These are phyloP conservation scores for Lipomyces chichibuensis DNA, from an alignment of 805 yeast genomes.

Conservation along the genomic window DNA sequence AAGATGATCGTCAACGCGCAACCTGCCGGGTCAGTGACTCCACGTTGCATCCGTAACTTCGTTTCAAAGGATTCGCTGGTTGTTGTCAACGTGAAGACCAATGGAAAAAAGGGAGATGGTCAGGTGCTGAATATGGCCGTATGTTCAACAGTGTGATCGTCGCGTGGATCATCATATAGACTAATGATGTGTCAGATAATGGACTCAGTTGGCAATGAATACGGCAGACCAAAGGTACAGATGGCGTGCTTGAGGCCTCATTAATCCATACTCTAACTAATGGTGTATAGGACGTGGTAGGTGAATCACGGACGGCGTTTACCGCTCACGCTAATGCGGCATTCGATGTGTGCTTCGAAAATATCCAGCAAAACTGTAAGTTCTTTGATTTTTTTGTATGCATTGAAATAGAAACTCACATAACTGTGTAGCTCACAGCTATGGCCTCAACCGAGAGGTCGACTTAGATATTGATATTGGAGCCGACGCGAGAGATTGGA, in stretches of 20 bases:
- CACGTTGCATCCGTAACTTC: conserved; percentile 90
- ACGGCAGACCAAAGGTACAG: conserved; percentile 61
- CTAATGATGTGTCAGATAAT: conserved; percentile 48
- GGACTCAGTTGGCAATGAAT: conserved; percentile 84
- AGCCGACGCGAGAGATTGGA: conserved; percentile 98
- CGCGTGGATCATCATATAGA: neutral
- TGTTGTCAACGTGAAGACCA: conserved; percentile 75
- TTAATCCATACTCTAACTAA: neutral
- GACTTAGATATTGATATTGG: conserved; percentile 95
- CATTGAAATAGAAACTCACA: neutral
- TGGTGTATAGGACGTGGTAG: conserved; percentile 60
- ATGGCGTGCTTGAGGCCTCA: neutral
- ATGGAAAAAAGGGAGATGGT: conserved; percentile 84
- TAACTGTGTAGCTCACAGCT: conserved; percentile 33
- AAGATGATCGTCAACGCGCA: conserved; percentile 32
- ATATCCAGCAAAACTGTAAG: conserved; percentile 48
- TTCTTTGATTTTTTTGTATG: neutral
- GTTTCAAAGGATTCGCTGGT: conserved; percentile 83
- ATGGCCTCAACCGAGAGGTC: conserved; percentile 63
- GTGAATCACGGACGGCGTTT: conserved; percentile 74
- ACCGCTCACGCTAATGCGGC: conserved; percentile 81
- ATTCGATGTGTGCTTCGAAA: conserved; percentile 89
- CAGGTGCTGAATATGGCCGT: conserved; percentile 67
- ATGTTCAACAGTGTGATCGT: conserved; percentile 6
- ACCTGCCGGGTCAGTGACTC: conserved; percentile 42